Conservation (phyloP, 345 rosid genomes). For the Salix koriyanagi region DNA sequence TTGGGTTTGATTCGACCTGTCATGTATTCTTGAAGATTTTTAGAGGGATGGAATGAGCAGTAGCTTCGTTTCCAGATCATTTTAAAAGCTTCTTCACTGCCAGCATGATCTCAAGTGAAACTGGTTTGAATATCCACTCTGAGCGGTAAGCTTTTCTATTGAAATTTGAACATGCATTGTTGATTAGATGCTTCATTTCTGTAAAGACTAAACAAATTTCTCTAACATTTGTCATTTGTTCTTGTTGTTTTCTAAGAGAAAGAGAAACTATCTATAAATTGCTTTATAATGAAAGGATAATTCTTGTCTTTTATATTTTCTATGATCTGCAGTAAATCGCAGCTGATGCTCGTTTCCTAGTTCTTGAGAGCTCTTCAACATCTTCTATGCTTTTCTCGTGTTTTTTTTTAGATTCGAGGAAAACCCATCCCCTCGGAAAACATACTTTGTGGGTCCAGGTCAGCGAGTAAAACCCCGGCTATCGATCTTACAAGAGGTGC, state of each 20-base stretch:
- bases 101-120: background rate
- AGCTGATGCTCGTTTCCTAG: background rate
- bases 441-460: no score
- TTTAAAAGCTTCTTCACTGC: background rate
- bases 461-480: no score
- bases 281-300: background rate
- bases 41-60: background rate
- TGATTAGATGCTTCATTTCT: background rate
- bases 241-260: background rate
- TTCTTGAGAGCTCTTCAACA: background rate
- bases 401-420: background rate
- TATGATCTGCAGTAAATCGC: background rate
- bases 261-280: background rate
- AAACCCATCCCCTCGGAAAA: no score
- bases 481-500: no score
- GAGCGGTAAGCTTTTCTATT: background rate
- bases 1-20: background rate
- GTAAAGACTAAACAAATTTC: background rate
- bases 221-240: background rate
- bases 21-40: background rate
- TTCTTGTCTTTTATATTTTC: background rate
- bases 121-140: background rate
- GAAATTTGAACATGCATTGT: background rate
- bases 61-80: background rate
- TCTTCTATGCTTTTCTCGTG: background rate